Base-by-base conservation (phyloP, 208 protist species). In the Leishmania amazonensis region DNA sequence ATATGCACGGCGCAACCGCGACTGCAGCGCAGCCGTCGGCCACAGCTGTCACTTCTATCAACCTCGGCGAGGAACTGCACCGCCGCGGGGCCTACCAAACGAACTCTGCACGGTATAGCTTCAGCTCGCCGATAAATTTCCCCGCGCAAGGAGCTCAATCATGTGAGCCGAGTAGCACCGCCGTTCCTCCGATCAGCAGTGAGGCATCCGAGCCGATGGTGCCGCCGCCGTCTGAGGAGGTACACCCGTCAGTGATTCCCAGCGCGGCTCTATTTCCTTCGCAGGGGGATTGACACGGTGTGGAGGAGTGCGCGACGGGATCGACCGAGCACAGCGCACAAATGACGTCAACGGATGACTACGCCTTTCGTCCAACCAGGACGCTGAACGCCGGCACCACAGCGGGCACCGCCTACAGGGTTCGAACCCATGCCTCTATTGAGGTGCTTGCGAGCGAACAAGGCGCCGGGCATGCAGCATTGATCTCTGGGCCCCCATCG, bases 51-150 rank as follows among this genome's bases (percentile, higher is more conserved):
- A 38, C 53, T 11, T 65, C 75, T 3, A 38, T 78, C 24, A 21
- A 6, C 28, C 75, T 78, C 19, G 57, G 53, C 51, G 75, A 78
- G 75, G 75, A 78, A 40, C 35, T 78, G 54, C 75, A 38, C 42
- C 17, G 51, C n/a, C 75, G 38, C 19, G 54, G n/a, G 9, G 17
- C 31, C 31, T 40, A 68, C 28, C 54, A 35, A 31, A 11, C 9
- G 45, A 38, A 13, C 42, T 58, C 11, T 49, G 13, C 68, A 28
- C 68, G 3, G 68, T 24, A 68, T 17, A 68, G 62, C 31, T 15
- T 68, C 15, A 68, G 31, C 62, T 68, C 62, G 31, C 62, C 31
- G 28, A 31, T 9, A 42, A 13, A 31, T 40, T 68, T 8, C 2
- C 40, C 62, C 7, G 62, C 3, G 15, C 62, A 21, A 38, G 15